phyloP scores from a whole-genome alignment of 495 filamentous ascomycete species.

The Penicillium paxilli region DNA sequence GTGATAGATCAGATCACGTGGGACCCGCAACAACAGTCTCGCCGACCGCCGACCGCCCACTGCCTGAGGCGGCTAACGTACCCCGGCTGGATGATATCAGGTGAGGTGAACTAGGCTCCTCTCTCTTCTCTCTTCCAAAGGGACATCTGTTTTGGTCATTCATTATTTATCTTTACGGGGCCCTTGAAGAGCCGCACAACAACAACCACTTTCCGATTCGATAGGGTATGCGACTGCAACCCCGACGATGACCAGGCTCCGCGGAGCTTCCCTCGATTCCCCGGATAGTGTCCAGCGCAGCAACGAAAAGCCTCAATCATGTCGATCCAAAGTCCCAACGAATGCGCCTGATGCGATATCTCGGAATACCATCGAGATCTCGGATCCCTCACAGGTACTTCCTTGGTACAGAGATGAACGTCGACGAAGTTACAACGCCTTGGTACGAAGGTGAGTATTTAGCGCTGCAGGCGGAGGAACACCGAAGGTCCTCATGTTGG shows the following conservation, averaged over 20 bases:
- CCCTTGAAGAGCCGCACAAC: not conserved
- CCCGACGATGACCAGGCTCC: constrained; percentile 47
- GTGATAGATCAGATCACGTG: not conserved
- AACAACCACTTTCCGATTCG: not conserved
- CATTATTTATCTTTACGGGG: not conserved
- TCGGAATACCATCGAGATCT: constrained; percentile 51
- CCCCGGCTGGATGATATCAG: constrained; percentile 23
- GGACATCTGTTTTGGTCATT: not conserved
- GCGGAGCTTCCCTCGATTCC: constrained; percentile 45
- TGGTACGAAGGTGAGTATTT: constrained; percentile 51
- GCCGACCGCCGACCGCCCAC: constrained; percentile 3
- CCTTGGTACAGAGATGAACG: constrained; percentile 51
- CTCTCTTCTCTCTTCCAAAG: not conserved
- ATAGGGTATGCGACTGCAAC: constrained; percentile 28
- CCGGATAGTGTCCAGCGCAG: constrained; percentile 27
- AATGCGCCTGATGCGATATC: constrained; percentile 49
- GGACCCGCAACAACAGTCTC: constrained; percentile 2
- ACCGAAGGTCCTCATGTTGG: not conserved
- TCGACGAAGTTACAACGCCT: constrained; percentile 49
- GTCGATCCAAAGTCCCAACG: constrained; percentile 46
- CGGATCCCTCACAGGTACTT: constrained; percentile 45
- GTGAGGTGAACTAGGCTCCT: constrained; percentile 13
- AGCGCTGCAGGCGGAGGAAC: constrained; percentile 8
- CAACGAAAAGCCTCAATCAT: constrained; percentile 28
- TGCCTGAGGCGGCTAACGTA: constrained; percentile 27